Evolutionary conservation across 345 rosid genomes (phyloP), one percentile per base, ranked within the genome.

Genomic region (Lumnitzera littorea): DNA sequence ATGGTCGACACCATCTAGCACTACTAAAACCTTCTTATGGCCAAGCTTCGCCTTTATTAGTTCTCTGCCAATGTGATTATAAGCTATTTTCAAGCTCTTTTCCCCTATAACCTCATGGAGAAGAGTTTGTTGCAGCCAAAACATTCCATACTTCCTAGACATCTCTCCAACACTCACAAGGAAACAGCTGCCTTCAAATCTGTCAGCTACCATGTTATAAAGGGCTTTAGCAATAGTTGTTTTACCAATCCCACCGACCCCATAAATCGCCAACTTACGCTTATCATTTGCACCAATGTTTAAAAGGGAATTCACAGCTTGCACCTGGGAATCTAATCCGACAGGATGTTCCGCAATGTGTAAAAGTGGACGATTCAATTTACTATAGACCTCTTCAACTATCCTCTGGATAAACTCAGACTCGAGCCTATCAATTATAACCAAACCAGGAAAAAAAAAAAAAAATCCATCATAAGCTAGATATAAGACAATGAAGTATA

Each of bases 151-250:
- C 15, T 55, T 55, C 50, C 1, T 15, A 2, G 65, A 29, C 2
- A 13, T 68, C 62, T 72, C 72, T 60, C 78, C 72, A 20, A 81
- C 83, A 57, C 75, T 74, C 12, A 56, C 53, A 13, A 75, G 51
- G 12, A 83, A 70, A 67, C 62, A 61, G 15, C 58, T 59, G 15
- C 74, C 70, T 12, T 77, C 72, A 51, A 80, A 83, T 15, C 15
- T 46, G 13, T 53, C 25, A 15, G 63, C 53, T 11, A 73, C 53
- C 17, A 25, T 4, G 31, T 72, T 68, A 41, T 57, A 70, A 3
- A 75, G 31, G 46, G 60, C 67, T 59, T 61, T 63, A 4, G 91
- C 80, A 6, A 79, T 6, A 13, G 70, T 59, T 17, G 64, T 66
- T 48, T 66, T 66, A 17, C 70, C 64, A 8, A 66, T 46, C 14